Evolutionary conservation across 768 basidiomycete species (phyloP).

Genomic region (Hygrophoropsis aurantiaca): DNA sequence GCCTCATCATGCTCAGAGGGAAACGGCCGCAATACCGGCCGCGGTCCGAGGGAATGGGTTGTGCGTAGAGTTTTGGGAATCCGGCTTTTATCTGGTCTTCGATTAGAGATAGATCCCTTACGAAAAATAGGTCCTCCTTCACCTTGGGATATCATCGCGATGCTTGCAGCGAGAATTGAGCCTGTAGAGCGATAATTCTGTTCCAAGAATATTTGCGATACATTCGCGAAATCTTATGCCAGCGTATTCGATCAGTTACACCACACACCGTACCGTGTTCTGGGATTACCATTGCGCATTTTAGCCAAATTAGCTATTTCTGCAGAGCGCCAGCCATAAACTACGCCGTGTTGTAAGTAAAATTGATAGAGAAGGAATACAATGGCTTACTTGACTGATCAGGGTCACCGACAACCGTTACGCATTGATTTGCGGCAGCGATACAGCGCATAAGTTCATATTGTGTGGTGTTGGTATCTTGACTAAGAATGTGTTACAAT

Average conservation of each 20-base stretch:
- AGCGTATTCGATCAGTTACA: neutral
- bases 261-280: neutral
- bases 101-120: neutral
- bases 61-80: slow-evolving; percentile 74
- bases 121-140: slow-evolving; percentile 4
- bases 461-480: slow-evolving; percentile 82
- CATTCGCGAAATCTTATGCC: slow-evolving; percentile 59
- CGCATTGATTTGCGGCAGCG: slow-evolving; percentile 47
- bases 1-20: slow-evolving; percentile 64
- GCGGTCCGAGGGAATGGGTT: slow-evolving; percentile 59
- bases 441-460: slow-evolving; percentile 77
- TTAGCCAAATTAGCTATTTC: slow-evolving; percentile 72
- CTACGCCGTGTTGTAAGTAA: slow-evolving; percentile 34
- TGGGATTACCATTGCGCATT: slow-evolving; percentile 59
- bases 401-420: slow-evolving; percentile 87
- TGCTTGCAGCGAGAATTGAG: slow-evolving; percentile 66
- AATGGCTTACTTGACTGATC: slow-evolving; percentile 73
- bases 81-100: slow-evolving; percentile 61
- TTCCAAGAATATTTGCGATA: slow-evolving; percentile 72
- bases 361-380: slow-evolving; percentile 3
- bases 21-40: slow-evolving; percentile 57
- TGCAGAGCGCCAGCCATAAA: slow-evolving; percentile 87
- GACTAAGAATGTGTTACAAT: slow-evolving; percentile 32
- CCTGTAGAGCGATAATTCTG: slow-evolving; percentile 86
- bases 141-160: slow-evolving; percentile 86